Percentiles rank a stretch among this genome's conserved stretches.
These are phyloP conservation scores for Tuber borchii DNA, from an alignment of 495 filamentous ascomycete genomes.

Conservation along the genomic window DNA sequence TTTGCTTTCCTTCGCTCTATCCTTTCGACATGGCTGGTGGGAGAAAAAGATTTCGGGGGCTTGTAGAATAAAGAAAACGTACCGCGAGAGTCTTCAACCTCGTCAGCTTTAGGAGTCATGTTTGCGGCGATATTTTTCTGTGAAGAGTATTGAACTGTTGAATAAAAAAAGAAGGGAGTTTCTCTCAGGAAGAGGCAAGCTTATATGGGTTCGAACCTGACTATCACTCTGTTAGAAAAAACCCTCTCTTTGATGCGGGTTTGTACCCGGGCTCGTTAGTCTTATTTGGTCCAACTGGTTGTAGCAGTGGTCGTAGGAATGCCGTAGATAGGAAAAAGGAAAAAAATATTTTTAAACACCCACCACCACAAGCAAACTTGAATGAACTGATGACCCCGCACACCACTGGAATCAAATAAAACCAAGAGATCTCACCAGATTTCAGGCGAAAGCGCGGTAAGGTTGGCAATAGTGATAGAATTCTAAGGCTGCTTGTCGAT, in stretches of 20 bases:
- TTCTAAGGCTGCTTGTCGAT: neutral
- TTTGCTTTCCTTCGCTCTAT: conserved; percentile 1
- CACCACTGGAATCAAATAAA: neutral
- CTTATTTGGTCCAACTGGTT: neutral
- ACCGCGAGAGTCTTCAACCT: conserved; percentile 38
- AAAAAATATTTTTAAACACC: neutral
- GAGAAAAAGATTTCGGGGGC: conserved; percentile 12
- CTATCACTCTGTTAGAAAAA: neutral
- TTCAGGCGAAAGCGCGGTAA: neutral
- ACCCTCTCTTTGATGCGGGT: neutral
- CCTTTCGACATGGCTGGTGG: conserved; percentile 4
- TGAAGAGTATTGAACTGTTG: neutral
- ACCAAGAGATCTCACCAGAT: neutral
- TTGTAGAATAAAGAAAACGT: conserved; percentile 15
- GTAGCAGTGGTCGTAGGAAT: conserved; percentile 2
- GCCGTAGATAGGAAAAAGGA: conserved; percentile 2
- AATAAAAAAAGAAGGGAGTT: neutral
- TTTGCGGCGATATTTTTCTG: conserved; percentile 11
- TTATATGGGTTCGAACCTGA: neutral
- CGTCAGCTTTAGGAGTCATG: conserved; percentile 33
- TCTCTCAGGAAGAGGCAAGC: neutral
- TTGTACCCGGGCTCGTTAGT: conserved; percentile 3
- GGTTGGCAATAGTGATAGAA: neutral
- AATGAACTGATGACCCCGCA: neutral
- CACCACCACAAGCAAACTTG: conserved; percentile 5